Conservation (phyloP, 768 basidiomycete species). For the Russula brevipes region DNA sequence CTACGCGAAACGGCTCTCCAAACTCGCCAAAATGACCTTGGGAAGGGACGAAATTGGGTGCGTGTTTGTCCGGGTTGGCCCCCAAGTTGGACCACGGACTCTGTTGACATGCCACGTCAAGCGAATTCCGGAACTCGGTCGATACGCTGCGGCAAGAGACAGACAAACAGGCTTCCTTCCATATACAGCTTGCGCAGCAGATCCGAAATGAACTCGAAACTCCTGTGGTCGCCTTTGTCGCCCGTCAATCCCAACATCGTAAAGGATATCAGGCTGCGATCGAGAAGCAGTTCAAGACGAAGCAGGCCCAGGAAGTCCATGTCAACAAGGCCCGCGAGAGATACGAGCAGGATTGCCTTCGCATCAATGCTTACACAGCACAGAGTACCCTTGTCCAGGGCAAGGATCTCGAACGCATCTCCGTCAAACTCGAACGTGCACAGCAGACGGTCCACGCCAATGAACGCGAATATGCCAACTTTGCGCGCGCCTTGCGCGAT, state of each 20-base stretch:
- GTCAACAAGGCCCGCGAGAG: slow-evolving; percentile 88
- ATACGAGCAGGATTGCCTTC: slow-evolving; percentile 87
- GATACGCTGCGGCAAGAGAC: slow-evolving; percentile 80
- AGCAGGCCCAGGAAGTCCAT: slow-evolving; percentile 79
- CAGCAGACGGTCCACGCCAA: slow-evolving; percentile 86
- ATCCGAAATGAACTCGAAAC: slow-evolving; percentile 73
- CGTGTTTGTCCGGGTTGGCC: slow-evolving; percentile 31
- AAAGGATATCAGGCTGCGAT: slow-evolving; percentile 67
- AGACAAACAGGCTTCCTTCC: slow-evolving; percentile 70
- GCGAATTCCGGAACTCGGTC: slow-evolving; percentile 75
- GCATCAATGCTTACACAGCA: slow-evolving; percentile 91
- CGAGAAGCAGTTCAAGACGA: slow-evolving; percentile 88
- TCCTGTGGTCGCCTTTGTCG: slow-evolving; percentile 52
- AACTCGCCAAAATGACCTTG: slow-evolving; percentile 67
- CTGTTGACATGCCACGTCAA: slow-evolving; percentile 31
- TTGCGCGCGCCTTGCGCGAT: slow-evolving; percentile 71
- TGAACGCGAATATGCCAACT: slow-evolving; percentile 89
- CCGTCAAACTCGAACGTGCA: slow-evolving; percentile 79
- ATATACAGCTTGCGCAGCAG: slow-evolving; percentile 68
- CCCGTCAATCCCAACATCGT: slow-evolving; percentile 65
- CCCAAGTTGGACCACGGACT: too few species aligned
- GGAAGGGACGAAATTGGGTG: slow-evolving; percentile 95
- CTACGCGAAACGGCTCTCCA: slow-evolving; percentile 79
- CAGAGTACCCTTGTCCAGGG: slow-evolving; percentile 90
- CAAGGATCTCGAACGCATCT: slow-evolving; percentile 86